phyloP scores from a whole-genome alignment of 305 asterid species.

The Plantago coronopus region DNA sequence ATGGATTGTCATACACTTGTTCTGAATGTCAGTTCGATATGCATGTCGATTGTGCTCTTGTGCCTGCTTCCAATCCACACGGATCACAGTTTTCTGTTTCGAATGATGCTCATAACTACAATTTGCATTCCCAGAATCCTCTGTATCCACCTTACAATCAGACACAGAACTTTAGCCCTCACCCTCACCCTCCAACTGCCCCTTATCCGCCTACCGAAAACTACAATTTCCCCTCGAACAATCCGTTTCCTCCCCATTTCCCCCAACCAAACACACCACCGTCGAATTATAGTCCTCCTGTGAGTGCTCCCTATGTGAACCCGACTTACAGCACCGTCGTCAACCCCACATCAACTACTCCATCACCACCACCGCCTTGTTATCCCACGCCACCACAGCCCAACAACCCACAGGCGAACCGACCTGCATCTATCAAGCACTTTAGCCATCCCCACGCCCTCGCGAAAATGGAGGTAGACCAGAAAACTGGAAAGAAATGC shows the following conservation, averaged over 20 bases:
- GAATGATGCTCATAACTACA: slow-evolving; percentile 7
- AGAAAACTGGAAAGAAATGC: slow-evolving; percentile 34
- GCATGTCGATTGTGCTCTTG: slow-evolving; percentile 57
- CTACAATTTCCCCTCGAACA: slow-evolving; percentile 19
- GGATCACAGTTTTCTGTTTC: slow-evolving; percentile 7
- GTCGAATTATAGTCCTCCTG: slow-evolving; percentile 13
- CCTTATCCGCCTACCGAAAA: slow-evolving; percentile 26
- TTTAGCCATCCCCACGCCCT: slow-evolving; percentile 60
- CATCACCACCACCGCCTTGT: slow-evolving; percentile 20
- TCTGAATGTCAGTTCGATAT: slow-evolving; percentile 65
- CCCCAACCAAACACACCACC: slow-evolving; percentile 17
- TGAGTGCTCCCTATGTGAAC: not conserved
- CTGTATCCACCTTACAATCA: slow-evolving; percentile 27
- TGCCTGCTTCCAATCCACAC: slow-evolving; percentile 19
- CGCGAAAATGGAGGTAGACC: slow-evolving; percentile 29
- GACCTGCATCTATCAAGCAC: slow-evolving; percentile 36
- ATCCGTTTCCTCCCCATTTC: slow-evolving; percentile 7
- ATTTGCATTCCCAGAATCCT: slow-evolving; percentile 21
- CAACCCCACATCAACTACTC: slow-evolving; percentile 14
- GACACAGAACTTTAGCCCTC: not conserved
- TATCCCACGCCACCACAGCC: slow-evolving; percentile 11
- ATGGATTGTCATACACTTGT: slow-evolving; percentile 52
- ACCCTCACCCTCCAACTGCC: slow-evolving; percentile 3
- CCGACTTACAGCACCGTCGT: slow-evolving; percentile 23
- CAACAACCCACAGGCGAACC: slow-evolving; percentile 19